Evolutionary conservation across 768 basidiomycete species (phyloP), one percentile per base, ranked within the genome.

Genomic region (Boletus subcaerulescens): DNA sequence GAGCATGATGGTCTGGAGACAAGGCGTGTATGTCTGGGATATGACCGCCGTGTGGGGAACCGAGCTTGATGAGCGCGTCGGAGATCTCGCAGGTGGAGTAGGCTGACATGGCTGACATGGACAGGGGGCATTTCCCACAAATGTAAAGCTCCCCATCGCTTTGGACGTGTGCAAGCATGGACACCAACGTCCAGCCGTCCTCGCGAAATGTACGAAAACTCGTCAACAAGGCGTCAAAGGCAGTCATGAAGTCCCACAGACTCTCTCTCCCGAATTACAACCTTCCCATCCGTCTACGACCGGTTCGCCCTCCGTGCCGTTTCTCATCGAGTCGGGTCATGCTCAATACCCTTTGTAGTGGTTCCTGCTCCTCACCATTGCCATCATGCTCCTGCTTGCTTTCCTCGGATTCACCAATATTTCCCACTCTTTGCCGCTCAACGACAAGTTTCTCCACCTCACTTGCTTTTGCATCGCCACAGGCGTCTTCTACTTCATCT

Each of bases 51-150:
- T 85, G 80, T 13, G 80, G 73, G 14, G 81, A 65, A 10, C 83
- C 81, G 33, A 95, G 83, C 71, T 91, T 94, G 60, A 93, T 74
- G 60, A 96, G 82, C 3, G 93, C 91, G 64, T 96, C 93, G 0
- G 93, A 93, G 9, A 96, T 75, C 73, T 95, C 91, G 73, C 89
- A 91, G 45, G 89, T 81, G 7, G 90, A 84, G 65, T 82, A 84
- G n/a, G 48, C 43, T 3, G 58, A 54, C n/a, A 69, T 71, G 13
- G 53, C 36, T 41, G 55, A 51, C 20, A 54, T 55, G 51, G 54
- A 50, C 32, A 10, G n/a, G n/a, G n/a, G n/a, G n/a, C n/a, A 22
- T 17, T 26, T 50, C 42, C 62, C 46, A 39, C 38, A 48, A 45
- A 50, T 35, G 26, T 29, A 29, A 9, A 24, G 39, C 3, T 22